Evolutionary conservation across 2,329 filamentous ascomycete genomes (phyloP), one percentile per base, ranked within the genome.

Genomic region (Beauveria australis): DNA sequence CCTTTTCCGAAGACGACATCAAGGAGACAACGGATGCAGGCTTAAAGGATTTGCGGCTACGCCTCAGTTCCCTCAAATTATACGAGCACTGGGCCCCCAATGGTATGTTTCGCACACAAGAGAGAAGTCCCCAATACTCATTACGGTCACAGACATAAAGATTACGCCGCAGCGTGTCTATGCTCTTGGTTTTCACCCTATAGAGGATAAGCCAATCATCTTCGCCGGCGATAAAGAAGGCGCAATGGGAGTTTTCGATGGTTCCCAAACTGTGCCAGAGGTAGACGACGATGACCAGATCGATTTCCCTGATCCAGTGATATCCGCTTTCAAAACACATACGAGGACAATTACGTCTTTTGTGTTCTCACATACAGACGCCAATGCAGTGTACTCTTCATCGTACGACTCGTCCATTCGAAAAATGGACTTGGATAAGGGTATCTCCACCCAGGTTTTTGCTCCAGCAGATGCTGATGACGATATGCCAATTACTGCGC

Each of bases 211-310:
- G 68, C 86, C 92, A 0, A 79, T 99, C 3, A 82, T 97, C 1
- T 95, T 99, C 70, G 93, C 93, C 0, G 93, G 93, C 12, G 94
- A 99, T 69, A 99, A 99, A 71, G 82, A 95, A 65, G 93, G 94
- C 1, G 89, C 91, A 26, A 80, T 97, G 62, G 94, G 94, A 0
- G 84, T 99, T 1, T 93, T 97, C 59, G 93, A 99, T 70, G 92
- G 88, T 1, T 92, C 89, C 0, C 91, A 95, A 65, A 81, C 82
- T 3, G 76, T 77, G 2, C 75, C 79, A n/a, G 76, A 81, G 5
- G 77, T 81, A 18, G 84, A 86, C 61, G 83, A 84, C 9, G 86
- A 89, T 4, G 86, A 89, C 30, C 88, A 90, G 2, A 80, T 80
- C 1, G 82, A 88, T 0, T 75, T 81, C 12, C 77, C 86, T 0